These are phyloP conservation scores for Claviceps sp. DNA, from an alignment of 2,329 filamentous ascomycete species.

Conservation along the genomic window DNA sequence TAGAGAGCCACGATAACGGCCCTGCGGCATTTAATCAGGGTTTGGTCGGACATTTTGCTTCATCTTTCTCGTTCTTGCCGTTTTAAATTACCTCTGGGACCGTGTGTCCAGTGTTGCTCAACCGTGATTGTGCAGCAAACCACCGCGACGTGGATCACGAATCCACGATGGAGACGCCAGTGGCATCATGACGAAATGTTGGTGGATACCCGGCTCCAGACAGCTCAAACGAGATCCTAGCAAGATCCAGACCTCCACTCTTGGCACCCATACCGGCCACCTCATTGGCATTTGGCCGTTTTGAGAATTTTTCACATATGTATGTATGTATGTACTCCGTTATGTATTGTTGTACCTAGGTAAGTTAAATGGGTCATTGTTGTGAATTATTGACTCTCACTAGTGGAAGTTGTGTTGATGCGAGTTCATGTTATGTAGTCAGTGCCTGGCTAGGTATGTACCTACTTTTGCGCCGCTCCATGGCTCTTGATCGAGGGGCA, in stretches of 20 bases:
- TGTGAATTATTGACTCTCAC: no score
- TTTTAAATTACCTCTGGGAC: conserved; percentile 9
- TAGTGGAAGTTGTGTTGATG: background rate
- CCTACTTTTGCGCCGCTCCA: background rate
- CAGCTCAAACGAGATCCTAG: conserved; percentile 2
- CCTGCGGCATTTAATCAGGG: conserved; percentile 18
- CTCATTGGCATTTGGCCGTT: background rate
- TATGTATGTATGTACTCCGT: background rate
- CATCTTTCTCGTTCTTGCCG: conserved; percentile 3
- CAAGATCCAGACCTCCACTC: conserved; percentile 8
- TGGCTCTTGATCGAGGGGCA: background rate
- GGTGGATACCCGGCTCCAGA: conserved; percentile 4
- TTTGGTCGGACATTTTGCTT: conserved; percentile 7
- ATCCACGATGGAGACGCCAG: conserved; percentile 1
- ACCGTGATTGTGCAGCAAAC: background rate
- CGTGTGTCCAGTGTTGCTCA: conserved; percentile 12
- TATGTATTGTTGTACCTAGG: background rate
- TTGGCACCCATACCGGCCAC: background rate
- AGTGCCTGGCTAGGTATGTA: no score
- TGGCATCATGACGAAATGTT: conserved; percentile 5
- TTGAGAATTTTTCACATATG: background rate
- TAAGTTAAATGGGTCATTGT: background rate
- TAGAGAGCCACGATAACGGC: conserved; percentile 12
- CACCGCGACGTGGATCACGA: conserved; percentile 2
- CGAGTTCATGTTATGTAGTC: no score